A percentile compares a stretch with the other conserved stretches of the same genome.
phyloP scores from a whole-genome alignment of 805 yeast genomes.

The Naumovozyma castellii region DNA sequence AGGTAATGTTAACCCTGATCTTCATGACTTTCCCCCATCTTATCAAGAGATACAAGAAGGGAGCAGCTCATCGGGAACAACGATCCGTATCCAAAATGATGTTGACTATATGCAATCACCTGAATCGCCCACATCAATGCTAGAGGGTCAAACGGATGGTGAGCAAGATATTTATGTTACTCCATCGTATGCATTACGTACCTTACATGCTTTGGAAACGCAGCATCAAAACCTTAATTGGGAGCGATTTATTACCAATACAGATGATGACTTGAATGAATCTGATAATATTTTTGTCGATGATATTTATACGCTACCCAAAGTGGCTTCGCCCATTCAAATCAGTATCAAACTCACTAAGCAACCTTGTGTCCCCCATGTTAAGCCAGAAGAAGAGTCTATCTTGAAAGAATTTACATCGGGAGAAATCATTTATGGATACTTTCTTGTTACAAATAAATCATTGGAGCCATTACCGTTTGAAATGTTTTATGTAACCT shows the following conservation, averaged over 20 bases:
- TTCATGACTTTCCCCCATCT: constrained; percentile 13
- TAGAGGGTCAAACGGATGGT: too few relatives aligned
- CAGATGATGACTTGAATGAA: constrained; percentile 9
- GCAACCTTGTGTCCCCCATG: constrained; percentile 14
- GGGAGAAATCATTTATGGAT: constrained; percentile 49
- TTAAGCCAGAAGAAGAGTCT: constrained; percentile 23
- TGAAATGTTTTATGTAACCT: constrained; percentile 48
- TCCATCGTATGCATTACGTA: not conserved
- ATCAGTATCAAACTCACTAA: constrained; percentile 15
- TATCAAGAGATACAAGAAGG: constrained; percentile 6
- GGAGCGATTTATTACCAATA: too few relatives aligned
- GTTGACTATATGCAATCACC: not conserved
- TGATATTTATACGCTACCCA: constrained; percentile 19
- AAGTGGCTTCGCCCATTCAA: constrained; percentile 15
- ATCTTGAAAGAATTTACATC: constrained; percentile 40
- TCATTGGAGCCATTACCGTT: constrained; percentile 37
- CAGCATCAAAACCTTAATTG: not conserved
- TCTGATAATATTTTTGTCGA: constrained; percentile 15
- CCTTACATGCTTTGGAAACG: constrained; percentile 1
- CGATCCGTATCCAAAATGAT: too few relatives aligned
- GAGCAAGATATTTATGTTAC: not conserved
- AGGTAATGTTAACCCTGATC: constrained; percentile 14
- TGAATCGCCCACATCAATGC: too few relatives aligned
- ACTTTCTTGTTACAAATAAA: constrained; percentile 35
- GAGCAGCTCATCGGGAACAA: not conserved